These are phyloP conservation scores for Emmonsiellopsis sp. DNA, from an alignment of 2,329 filamentous ascomycete species.

Conservation along the genomic window DNA sequence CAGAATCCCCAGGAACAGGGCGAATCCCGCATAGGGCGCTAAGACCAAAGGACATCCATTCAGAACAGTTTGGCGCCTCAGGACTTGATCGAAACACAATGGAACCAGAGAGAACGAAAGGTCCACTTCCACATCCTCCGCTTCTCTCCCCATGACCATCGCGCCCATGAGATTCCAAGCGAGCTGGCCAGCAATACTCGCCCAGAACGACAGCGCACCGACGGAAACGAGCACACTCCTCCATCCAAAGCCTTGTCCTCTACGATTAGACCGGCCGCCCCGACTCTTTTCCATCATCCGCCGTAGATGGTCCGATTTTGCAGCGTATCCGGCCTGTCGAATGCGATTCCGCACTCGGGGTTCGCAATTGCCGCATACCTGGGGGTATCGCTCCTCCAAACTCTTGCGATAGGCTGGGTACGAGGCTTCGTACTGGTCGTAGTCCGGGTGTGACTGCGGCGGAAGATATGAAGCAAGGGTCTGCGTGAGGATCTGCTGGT, in stretches of 20 bases:
- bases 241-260: constrained; percentile 31
- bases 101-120: constrained; percentile 13
- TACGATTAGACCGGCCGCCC: constrained; percentile 23
- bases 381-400: constrained; percentile 76
- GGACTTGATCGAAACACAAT: constrained; percentile 15
- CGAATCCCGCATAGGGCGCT: constrained; percentile 24
- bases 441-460: constrained; percentile 54
- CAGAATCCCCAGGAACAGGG: constrained; percentile 33
- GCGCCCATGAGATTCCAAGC: constrained; percentile 31
- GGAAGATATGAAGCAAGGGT: constrained; percentile 73
- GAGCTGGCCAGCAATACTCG: constrained; percentile 34
- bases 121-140: constrained; percentile 4
- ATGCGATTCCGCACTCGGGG: constrained; percentile 63
- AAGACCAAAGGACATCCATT: constrained; percentile 21
- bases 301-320: constrained; percentile 70
- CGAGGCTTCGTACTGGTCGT: constrained; percentile 56
- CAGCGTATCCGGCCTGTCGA: constrained; percentile 63
- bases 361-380: constrained; percentile 74
- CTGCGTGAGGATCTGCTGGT: constrained; percentile 72
- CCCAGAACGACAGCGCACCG: constrained; percentile 35
- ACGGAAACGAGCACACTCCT: constrained; percentile 32
- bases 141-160: constrained; percentile 15
- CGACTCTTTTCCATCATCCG: constrained; percentile 60
- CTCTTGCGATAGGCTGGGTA: constrained; percentile 61
- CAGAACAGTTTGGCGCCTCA: constrained; percentile 15